These are phyloP conservation scores for Cubamyces lactineus DNA, from an alignment of 768 basidiomycete species.

Conservation along the genomic window DNA sequence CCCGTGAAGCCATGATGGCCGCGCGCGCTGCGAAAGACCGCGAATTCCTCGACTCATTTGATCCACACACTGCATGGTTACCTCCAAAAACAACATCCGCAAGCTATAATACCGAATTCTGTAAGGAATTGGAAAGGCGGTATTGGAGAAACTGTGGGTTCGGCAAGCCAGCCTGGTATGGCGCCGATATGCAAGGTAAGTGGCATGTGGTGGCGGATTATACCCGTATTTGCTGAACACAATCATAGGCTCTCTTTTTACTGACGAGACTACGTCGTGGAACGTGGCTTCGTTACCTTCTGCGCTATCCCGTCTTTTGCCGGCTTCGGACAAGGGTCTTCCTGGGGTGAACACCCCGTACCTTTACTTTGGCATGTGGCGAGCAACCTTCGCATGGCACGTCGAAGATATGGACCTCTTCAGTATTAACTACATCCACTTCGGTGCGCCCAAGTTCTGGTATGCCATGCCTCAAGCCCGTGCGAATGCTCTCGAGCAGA, in stretches of 20 bases:
- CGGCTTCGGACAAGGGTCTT: conserved; percentile 65
- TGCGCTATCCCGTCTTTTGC: conserved; percentile 78
- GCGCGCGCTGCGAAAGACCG: conserved; percentile 47
- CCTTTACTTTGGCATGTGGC: conserved; percentile 99
- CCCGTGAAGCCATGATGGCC: conserved; percentile 52
- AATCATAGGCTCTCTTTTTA: conserved; percentile 63
- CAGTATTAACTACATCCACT: conserved; percentile 99
- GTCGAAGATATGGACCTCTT: conserved; percentile 99
- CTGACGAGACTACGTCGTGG: conserved; percentile 81
- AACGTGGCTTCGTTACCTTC: conserved; percentile 94
- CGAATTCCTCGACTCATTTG: conserved; percentile 70
- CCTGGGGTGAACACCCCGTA: conserved; percentile 98
- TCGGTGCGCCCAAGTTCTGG: conserved; percentile 97
- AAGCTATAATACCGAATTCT: conserved; percentile 90
- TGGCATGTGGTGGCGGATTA: neutral
- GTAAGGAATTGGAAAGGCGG: conserved; percentile 81
- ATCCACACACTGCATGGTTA: conserved; percentile 77
- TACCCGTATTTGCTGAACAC: neutral
- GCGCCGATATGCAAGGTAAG: conserved; percentile 91
- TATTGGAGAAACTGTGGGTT: conserved; percentile 93
- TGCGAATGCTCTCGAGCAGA: conserved; percentile 79
- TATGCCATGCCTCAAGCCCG: conserved; percentile 92
- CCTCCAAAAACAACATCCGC: conserved; percentile 68
- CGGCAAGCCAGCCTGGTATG: conserved; percentile 95
- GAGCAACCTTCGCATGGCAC: conserved; percentile 98